Evolutionary conservation across 345 rosid genomes (phyloP), one percentile per base, ranked within the genome.

Genomic region (Draba incana): DNA sequence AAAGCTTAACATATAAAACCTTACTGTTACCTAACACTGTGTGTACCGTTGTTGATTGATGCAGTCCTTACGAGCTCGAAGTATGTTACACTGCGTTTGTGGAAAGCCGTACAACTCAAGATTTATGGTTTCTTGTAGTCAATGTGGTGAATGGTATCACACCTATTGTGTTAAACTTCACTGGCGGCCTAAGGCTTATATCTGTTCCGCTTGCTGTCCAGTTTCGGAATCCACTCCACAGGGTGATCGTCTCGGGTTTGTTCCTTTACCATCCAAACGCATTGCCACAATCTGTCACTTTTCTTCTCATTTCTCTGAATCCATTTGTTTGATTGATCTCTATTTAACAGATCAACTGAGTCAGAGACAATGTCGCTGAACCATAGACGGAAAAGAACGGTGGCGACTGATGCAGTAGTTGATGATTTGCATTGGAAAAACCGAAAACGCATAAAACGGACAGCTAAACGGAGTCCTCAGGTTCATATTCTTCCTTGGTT

Each of bases 1-100:
- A 57, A 20, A 46, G 46, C 33, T 14, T 5, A 62, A 20, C 30
- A 54, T 52, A n/a, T 41, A 67, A 20, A 20, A 59, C 46, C 70
- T 27, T 42, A 50, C 44, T 45, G 12, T 50, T 58, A 57, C 10
- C 10, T 41, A 12, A 49, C 47, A 49, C 27, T 39, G 52, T 46
- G 28, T 70, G 49, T 28, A 16, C 58, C 11, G 8, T 70, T 66
- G 41, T 60, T 49, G 66, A n/a, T 62, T 59, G 72, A 16, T 80
- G 86, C 87, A 93, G 98, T 41, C 75, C 31, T 73, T 93, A 75
- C 81, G 86, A 71, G 79, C 85, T 64, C 85, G 96, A 61, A 87
- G 91, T 68, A 83, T 83, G 88, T 83, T 93, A 46, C 84, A 88
- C 74, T 93, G 98, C 80, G 82, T 93, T 71, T 93, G 97, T 69